phyloP scores from a whole-genome alignment of 768 basidiomycete species.

The Cystobasidium onofrii region DNA sequence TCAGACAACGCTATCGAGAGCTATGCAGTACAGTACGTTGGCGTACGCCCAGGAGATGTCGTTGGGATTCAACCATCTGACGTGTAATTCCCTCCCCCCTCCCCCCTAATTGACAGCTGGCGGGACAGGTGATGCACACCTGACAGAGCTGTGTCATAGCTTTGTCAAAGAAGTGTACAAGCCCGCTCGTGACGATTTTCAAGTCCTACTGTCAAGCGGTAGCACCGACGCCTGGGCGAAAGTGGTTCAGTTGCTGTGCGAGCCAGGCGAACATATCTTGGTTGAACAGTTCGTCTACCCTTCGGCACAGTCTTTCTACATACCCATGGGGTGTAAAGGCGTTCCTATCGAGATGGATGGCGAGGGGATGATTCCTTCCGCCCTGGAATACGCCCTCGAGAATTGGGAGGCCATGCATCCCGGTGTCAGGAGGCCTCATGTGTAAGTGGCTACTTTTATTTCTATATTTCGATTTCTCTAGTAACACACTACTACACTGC shows the following conservation, averaged over 20 bases:
- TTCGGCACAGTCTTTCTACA: slow-evolving; percentile 47
- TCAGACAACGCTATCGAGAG: slow-evolving; percentile 13
- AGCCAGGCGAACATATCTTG: slow-evolving; percentile 49
- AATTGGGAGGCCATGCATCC: slow-evolving; percentile 65
- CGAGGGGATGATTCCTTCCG: slow-evolving; percentile 59
- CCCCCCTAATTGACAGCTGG: too few relatives aligned
- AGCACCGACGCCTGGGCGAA: slow-evolving; percentile 53
- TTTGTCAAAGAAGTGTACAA: slow-evolving; percentile 1
- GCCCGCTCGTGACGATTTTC: neutral
- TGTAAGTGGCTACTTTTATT: neutral
- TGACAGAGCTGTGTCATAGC: neutral
- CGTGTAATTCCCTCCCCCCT: too few relatives aligned
- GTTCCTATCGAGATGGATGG: slow-evolving; percentile 58
- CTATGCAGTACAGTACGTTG: slow-evolving; percentile 6
- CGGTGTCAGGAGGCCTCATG: slow-evolving; percentile 56
- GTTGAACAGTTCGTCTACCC: slow-evolving; percentile 69
- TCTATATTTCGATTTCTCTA: neutral
- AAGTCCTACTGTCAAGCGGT: neutral
- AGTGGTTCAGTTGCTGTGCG: slow-evolving; percentile 50
- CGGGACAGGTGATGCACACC: neutral
- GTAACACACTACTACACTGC: neutral
- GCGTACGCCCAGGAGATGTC: too few relatives aligned
- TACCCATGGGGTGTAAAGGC: slow-evolving; percentile 7
- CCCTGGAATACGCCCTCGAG: slow-evolving; percentile 55
- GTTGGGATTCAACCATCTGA: too few relatives aligned